Conservation (phyloP, 768 basidiomycete species). For the Cystofilobasidium ferigula region DNA sequence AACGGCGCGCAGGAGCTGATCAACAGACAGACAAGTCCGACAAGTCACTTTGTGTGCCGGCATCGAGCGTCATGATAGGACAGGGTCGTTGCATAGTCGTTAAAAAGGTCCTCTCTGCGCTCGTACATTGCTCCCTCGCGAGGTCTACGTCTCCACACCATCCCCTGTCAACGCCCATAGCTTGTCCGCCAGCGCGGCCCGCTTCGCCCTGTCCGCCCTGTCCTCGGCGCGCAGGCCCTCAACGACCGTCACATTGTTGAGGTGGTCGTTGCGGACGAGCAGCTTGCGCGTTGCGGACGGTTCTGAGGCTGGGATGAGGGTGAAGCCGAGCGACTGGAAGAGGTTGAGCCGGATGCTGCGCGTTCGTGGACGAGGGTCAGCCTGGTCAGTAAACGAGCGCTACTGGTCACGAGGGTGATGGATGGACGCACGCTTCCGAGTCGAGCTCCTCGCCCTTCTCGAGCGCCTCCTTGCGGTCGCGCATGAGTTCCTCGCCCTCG, state of each 20-base stretch:
- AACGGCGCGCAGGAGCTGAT: not conserved
- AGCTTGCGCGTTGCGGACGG: not conserved
- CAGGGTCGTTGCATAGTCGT: too few relatives aligned
- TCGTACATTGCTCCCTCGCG: not conserved
- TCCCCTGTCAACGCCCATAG: not conserved
- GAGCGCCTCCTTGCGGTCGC: slow-evolving; percentile 3
- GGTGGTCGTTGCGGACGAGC: not conserved
- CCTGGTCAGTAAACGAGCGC: too few relatives aligned
- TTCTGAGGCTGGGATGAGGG: not conserved
- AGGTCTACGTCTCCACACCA: slow-evolving; percentile 1
- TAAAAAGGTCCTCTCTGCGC: not conserved
- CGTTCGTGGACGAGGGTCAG: not conserved
- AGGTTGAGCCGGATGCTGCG: slow-evolving; percentile 8
- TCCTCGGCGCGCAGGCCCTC: not conserved
- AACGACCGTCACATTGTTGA: not conserved
- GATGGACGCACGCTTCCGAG: not conserved
- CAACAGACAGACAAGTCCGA: not conserved
- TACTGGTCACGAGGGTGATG: not conserved
- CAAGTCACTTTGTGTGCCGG: not conserved
- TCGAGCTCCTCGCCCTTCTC: slow-evolving; percentile 1
- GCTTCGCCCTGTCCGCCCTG: not conserved
- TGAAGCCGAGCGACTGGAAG: slow-evolving; percentile 4
- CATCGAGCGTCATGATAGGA: not conserved
- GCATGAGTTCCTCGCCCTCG: not conserved
- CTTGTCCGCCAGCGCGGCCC: not conserved